Evolutionary conservation across 805 yeast species (phyloP).

Genomic region (Nematodospora valgi): DNA sequence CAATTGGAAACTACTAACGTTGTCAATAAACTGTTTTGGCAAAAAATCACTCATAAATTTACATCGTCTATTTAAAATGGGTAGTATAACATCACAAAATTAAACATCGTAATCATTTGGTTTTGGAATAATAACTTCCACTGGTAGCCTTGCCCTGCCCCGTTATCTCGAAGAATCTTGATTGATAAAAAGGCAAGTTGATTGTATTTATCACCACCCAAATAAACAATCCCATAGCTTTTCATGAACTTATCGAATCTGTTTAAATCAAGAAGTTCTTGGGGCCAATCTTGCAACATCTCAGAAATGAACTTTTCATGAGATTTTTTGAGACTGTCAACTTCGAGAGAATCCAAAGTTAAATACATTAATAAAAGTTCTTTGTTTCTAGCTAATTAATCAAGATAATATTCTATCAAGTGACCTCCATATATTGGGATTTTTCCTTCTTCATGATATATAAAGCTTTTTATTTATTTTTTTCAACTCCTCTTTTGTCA

Average conservation of each 20-base stretch:
- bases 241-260: conserved; percentile 25
- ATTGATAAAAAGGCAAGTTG: conserved; percentile 33
- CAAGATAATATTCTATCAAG: conserved; percentile 26
- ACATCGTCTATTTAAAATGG: conserved; percentile 31
- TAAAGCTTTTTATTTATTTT: conserved; percentile 3
- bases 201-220: conserved; percentile 36
- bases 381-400: conserved; percentile 27
- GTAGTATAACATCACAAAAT: conserved; percentile 30
- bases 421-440: conserved; percentile 33
- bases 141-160: conserved; percentile 35
- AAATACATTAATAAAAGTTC: conserved; percentile 21
- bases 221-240: conserved; percentile 40
- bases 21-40: conserved; percentile 18
- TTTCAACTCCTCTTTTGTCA: conserved; percentile 4
- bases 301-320: conserved; percentile 19
- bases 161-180: conserved; percentile 28
- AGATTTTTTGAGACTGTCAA: conserved; percentile 15
- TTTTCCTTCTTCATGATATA: conserved; percentile 18
- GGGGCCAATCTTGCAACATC: conserved; percentile 22
- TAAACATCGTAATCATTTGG: conserved; percentile 29
- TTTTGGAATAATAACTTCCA: conserved; percentile 35
- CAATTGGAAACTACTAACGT: conserved; percentile 30
- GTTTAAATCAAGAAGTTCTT: conserved; percentile 16
- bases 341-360: conserved; percentile 18
- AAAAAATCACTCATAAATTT: conserved; percentile 48